phyloP scores from a whole-genome alignment of 164 flowering plant genomes.

The Liquidambar formosana region DNA sequence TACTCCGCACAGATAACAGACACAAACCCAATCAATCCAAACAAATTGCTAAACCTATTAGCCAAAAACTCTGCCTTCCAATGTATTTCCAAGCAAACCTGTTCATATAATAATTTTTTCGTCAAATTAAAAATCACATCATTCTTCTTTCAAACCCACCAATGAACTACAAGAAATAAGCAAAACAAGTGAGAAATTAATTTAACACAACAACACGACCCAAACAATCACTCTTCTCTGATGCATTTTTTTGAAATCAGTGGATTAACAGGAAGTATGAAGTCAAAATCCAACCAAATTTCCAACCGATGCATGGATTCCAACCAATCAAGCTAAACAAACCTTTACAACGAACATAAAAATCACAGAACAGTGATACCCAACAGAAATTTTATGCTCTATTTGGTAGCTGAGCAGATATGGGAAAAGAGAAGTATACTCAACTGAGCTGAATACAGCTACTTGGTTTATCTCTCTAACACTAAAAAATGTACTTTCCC shows the following conservation, averaged over 20 bases:
- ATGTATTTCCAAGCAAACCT: background rate
- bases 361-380: no score
- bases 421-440: no score
- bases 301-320: background rate
- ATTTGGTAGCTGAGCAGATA: no score
- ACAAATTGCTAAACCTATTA: background rate
- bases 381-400: no score
- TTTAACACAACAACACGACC: background rate
- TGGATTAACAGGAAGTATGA: background rate
- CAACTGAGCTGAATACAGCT: no score
- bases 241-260: background rate
- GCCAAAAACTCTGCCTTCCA: background rate
- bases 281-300: background rate
- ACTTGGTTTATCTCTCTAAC: no score
- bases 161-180: background rate
- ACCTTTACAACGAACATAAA: background rate
- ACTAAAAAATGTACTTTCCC: no score
- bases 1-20: background rate
- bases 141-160: background rate
- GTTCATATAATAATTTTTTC: background rate
- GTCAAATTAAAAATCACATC: background rate
- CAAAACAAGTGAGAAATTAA: background rate
- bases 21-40: background rate
- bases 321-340: background rate
- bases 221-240: background rate